Base-by-base conservation (phyloP, 2,329 filamentous ascomycete genomes). In the Diaporthe australafricana region DNA sequence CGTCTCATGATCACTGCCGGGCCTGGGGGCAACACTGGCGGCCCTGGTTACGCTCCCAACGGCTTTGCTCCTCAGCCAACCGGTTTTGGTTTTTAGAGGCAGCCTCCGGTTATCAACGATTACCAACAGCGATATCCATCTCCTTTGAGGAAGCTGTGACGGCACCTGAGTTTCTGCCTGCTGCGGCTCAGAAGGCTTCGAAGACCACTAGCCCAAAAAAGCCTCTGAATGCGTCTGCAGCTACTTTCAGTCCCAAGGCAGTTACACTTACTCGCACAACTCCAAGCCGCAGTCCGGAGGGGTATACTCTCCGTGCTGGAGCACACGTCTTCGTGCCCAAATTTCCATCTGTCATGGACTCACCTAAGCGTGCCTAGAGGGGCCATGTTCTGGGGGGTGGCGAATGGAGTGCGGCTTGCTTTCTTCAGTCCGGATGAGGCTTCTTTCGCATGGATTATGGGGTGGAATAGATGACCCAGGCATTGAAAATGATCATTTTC, bases 1-100 rank as follows among this genome's bases (percentile, higher is more conserved):
- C 91, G 96, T 68, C 89, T 99, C 67, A 97, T 99, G 95, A 93
- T 99, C 77, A 99, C 96, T 47, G 95, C 97, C 79, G 96, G 95
- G 12, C 94, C 96, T 30, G 86, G 87, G 79, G 82, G 86, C 75
- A 82, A 79, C 70, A 81, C 81, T 55, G 82, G 84, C 72, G 90
- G 91, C 70, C 92, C 93, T 12, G 89, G 92, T 4, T 97, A 91
- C 78, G 89, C 73, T 30, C 73, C 73, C 14, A 73, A 74, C 57
- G 73, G 73, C n/a, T 73, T 74, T 48, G 73, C 71, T 9, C 73
- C 88, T 62, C 94, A 96, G 79, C 89, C 93, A 67, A 98, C 96
- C 75, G 95, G 93, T 73, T 95, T 90, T 83, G 88, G 88, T 76
- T 90, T 84, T 81, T 91, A 90, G 78, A 79, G 63, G 76, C 75